Evolutionary conservation across 768 basidiomycete genomes (phyloP), one percentile per base, ranked within the genome.

Genomic region (Xanthoconium stramineum): DNA sequence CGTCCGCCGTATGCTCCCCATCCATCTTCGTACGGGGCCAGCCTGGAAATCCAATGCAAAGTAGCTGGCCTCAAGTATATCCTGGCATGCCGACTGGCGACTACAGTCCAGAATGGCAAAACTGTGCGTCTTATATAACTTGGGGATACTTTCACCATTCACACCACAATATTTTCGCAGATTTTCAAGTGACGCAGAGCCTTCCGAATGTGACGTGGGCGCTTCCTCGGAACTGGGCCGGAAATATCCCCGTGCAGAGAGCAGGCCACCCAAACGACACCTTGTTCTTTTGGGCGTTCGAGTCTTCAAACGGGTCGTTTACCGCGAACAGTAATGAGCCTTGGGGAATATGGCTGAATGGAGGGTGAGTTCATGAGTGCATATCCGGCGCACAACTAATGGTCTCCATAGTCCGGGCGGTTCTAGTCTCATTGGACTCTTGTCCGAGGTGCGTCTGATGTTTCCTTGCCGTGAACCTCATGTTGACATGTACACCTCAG

Each of bases 321-420:
- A 85, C 81, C 5, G 69, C 65, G 53, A 50, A 59, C 36, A 63
- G 65, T 19, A 61, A 56, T 10, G 77, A 83, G 20, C 86, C 87
- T 10, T 88, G 87, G 87, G 80, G 78, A 7, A 82, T 89, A 38
- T 89, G 85, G 85, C 69, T 88, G 15, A 86, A 86, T 58, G 87
- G 86, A 69, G 86, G 85, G 83, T 83, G 61, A 45, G 81, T 59
- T 13, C 12, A 24, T 9, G 19, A 5, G 13, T 42, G 5, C 12
- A 20, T 11, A 36, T 28, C 32, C 14, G 30, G 6, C n/a, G 15
- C 44, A 14, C 7, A n/a, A 9, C 48, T 53, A 7, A 57, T n/a
- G 9, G 33, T 37, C 11, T 47, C 35, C 15, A 3, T 53, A 77
- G 87, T 20, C 86, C 86, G 7, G 88, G 87, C 11, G 82, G 82